phyloP scores from a whole-genome alignment of 768 basidiomycete genomes.

The Leucocoprinus sp. region DNA sequence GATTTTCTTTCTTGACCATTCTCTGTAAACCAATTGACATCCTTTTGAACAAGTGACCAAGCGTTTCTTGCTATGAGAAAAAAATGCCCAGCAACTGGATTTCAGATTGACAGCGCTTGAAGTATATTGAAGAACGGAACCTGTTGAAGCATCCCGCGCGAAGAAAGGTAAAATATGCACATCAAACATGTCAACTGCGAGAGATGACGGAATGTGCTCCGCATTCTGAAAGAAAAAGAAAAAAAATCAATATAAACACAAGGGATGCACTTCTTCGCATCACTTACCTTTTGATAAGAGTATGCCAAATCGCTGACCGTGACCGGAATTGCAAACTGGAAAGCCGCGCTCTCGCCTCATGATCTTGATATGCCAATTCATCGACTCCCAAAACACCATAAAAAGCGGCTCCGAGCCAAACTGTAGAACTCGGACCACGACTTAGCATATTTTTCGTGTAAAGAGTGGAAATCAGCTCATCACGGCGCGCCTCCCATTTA shows the following conservation, averaged over 20 bases:
- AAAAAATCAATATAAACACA: neutral
- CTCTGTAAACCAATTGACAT: slow-evolving; percentile 62
- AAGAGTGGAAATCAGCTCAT: slow-evolving; percentile 41
- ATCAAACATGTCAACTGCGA: slow-evolving; percentile 56
- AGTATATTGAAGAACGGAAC: slow-evolving; percentile 20
- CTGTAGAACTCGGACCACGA: slow-evolving; percentile 58
- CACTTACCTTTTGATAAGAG: slow-evolving; percentile 38
- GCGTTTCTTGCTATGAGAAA: slow-evolving; percentile 37
- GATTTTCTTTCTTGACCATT: slow-evolving; percentile 64
- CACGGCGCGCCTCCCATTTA: slow-evolving; percentile 46
- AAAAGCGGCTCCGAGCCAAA: slow-evolving; percentile 68
- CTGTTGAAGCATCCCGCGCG: slow-evolving; percentile 43
- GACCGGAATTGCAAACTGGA: slow-evolving; percentile 50
- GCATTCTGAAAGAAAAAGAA: slow-evolving; percentile 21
- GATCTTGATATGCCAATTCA: slow-evolving; percentile 44
- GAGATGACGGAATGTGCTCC: slow-evolving; percentile 48
- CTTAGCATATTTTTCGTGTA: slow-evolving; percentile 53
- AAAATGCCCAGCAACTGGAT: slow-evolving; percentile 1
- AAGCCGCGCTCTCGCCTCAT: slow-evolving; percentile 38
- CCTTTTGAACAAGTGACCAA: slow-evolving; percentile 53
- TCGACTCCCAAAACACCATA: slow-evolving; percentile 41
- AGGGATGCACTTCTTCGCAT: neutral
- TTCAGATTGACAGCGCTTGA: neutral
- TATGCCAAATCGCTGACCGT: slow-evolving; percentile 63
- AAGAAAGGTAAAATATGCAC: slow-evolving; percentile 72